A percentile compares a stretch with the other conserved stretches of the same genome.
Conservation (phyloP, 2,329 filamentous ascomycete genomes). For the Cladosporium phlei region DNA sequence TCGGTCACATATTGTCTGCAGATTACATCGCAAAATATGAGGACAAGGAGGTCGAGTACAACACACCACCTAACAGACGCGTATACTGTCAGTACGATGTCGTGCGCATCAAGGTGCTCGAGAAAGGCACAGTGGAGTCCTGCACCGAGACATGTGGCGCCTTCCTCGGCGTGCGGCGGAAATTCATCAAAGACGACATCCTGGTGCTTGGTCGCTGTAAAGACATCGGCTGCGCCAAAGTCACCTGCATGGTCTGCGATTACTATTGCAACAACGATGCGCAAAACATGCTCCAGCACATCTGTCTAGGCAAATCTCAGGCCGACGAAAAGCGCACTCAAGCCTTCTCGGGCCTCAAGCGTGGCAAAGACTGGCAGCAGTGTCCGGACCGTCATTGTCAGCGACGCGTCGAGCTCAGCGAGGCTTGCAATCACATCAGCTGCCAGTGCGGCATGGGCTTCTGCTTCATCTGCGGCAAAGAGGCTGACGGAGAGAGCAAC, state of each 20-base stretch:
- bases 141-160: background rate
- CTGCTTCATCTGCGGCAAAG: conserved; percentile 15
- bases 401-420: conserved; percentile 8
- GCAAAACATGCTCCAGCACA: background rate
- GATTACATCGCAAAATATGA: background rate
- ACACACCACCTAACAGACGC: background rate
- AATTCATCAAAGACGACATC: background rate
- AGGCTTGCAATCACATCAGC: conserved; percentile 16
- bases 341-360: conserved; percentile 13
- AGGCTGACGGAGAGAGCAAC: conserved; percentile 3
- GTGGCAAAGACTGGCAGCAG: conserved; percentile 15
- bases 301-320: background rate
- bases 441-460: conserved; percentile 14
- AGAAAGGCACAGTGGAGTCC: background rate
- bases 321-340: background rate
- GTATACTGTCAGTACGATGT: background rate
- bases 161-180: background rate
- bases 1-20: conserved; percentile 2
- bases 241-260: conserved; percentile 5
- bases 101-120: background rate
- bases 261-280: background rate
- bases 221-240: background rate
- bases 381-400: conserved; percentile 13
- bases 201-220: background rate
- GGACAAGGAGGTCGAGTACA: conserved; percentile 6